phyloP scores from a whole-genome alignment of 202 grass and related monocot species.

The Schoenoplectus triqueter region DNA sequence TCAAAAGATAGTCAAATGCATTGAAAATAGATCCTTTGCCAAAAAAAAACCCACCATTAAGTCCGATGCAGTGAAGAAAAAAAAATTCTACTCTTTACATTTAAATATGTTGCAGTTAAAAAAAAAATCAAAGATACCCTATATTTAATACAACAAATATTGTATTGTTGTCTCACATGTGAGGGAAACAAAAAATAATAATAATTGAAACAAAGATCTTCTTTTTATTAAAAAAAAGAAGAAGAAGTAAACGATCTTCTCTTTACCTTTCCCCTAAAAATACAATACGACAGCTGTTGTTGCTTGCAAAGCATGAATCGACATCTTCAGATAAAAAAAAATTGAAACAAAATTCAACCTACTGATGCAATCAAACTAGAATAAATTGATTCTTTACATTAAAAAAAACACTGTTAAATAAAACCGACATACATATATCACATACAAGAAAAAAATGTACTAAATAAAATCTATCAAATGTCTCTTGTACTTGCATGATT shows the following conservation, averaged over 20 bases:
- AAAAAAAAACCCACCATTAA: neutral
- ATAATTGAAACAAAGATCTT: neutral
- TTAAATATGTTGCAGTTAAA: too few relatives aligned
- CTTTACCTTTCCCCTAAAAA: neutral
- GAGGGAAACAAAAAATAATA: neutral
- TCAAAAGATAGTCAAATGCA: too few relatives aligned
- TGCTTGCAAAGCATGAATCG: neutral
- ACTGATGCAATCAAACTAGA: neutral
- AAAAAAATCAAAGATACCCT: neutral
- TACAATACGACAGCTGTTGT: neutral
- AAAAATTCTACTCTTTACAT: neutral
- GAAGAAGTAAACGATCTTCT: neutral
- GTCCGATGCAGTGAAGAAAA: neutral
- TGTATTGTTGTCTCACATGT: neutral
- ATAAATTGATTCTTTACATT: neutral
- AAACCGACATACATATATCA: neutral
- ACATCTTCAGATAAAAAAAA: neutral
- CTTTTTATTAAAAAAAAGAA: too few relatives aligned
- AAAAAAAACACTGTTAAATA: neutral
- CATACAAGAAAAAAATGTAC: neutral
- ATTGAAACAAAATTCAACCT: neutral
- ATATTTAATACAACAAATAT: neutral
- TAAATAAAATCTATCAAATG: slow-evolving; percentile 1
- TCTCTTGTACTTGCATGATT: neutral
- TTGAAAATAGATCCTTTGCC: too few relatives aligned